Evolutionary conservation across 2,329 filamentous ascomycete species (phyloP).

Genomic region (Fusarium sp.): DNA sequence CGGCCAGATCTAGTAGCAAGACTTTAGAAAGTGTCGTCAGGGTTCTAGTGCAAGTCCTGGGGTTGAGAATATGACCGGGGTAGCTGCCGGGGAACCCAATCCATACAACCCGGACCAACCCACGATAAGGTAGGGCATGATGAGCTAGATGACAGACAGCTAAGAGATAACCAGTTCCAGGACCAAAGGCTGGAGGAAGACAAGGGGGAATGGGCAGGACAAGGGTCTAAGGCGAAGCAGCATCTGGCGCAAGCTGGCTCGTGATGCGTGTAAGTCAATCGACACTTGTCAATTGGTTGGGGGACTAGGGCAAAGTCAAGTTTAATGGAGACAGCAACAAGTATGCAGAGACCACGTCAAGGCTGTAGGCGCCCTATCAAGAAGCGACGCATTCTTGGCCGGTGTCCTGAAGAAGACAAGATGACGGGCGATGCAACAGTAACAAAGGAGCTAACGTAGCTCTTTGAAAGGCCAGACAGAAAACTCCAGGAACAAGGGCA

Average conservation of each 20-base stretch:
- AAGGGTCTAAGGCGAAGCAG: constrained; percentile 39
- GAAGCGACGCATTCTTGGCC: constrained; percentile 29
- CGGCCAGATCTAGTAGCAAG: constrained; percentile 17
- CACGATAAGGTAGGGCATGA: constrained; percentile 27
- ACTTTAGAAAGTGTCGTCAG: constrained; percentile 38
- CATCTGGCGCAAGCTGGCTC: constrained; percentile 38
- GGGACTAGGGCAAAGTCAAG: constrained; percentile 23
- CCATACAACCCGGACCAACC: constrained; percentile 26
- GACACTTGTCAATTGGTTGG: constrained; percentile 32
- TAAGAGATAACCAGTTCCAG: constrained; percentile 16
- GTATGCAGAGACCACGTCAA: constrained; percentile 31
- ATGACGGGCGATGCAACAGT: constrained; percentile 22
- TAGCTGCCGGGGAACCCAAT: constrained; percentile 31
- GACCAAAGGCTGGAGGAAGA: constrained; percentile 20
- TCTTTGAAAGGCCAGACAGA: constrained; percentile 11
- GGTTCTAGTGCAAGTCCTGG: constrained; percentile 42
- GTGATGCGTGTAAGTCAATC: constrained; percentile 35
- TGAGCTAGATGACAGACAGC: constrained; percentile 23
- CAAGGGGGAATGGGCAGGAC: constrained; percentile 16
- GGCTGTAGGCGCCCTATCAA: constrained; percentile 16
- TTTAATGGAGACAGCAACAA: constrained; percentile 11
- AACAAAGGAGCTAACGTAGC: constrained; percentile 23
- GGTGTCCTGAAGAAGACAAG: constrained; percentile 37
- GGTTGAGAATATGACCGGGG: constrained; percentile 30
- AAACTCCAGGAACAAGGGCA: constrained; percentile 29